Evolutionary conservation across 495 filamentous ascomycete species (phyloP).

Genomic region (Articulospora tetracladia): DNA sequence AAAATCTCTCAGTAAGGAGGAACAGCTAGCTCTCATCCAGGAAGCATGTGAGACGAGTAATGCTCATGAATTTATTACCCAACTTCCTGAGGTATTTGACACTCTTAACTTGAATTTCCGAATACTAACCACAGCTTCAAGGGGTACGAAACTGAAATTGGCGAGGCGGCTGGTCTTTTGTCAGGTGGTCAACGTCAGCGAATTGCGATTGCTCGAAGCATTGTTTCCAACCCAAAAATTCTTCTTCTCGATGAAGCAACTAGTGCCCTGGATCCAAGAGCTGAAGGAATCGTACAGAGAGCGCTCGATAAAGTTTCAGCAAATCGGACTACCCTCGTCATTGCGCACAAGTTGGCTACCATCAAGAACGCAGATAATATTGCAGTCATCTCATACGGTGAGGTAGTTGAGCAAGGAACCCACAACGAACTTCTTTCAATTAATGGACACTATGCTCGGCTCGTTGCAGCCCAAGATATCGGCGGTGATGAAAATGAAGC

Average conservation of each 20-base stretch:
- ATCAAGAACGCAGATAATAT: slow-evolving; percentile 56
- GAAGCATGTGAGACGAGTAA: slow-evolving; percentile 33
- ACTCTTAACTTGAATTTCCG: background rate
- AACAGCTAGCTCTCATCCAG: slow-evolving; percentile 25
- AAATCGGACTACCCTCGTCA: slow-evolving; percentile 57
- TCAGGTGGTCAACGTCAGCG: slow-evolving; percentile 59
- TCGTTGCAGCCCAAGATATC: slow-evolving; percentile 2
- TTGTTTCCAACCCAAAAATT: slow-evolving; percentile 64
- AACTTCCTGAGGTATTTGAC: slow-evolving; percentile 27
- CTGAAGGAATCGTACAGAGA: slow-evolving; percentile 63
- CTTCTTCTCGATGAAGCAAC: slow-evolving; percentile 78
- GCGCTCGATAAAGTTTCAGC: slow-evolving; percentile 58
- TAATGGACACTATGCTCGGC: slow-evolving; percentile 29
- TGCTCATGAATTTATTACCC: slow-evolving; percentile 40
- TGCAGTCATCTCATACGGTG: slow-evolving; percentile 53
- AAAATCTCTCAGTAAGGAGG: slow-evolving; percentile 11
- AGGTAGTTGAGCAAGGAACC: slow-evolving; percentile 51
- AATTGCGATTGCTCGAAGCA: slow-evolving; percentile 59
- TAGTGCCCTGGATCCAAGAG: slow-evolving; percentile 64
- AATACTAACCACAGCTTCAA: slow-evolving; percentile 2
- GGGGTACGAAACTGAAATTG: slow-evolving; percentile 45
- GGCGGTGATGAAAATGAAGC: background rate
- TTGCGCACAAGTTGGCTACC: slow-evolving; percentile 56
- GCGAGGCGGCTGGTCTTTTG: slow-evolving; percentile 38
- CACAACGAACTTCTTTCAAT: slow-evolving; percentile 46